Base-by-base conservation (phyloP, 208 protist species). In the Blastocrithidia nonstop region DNA sequence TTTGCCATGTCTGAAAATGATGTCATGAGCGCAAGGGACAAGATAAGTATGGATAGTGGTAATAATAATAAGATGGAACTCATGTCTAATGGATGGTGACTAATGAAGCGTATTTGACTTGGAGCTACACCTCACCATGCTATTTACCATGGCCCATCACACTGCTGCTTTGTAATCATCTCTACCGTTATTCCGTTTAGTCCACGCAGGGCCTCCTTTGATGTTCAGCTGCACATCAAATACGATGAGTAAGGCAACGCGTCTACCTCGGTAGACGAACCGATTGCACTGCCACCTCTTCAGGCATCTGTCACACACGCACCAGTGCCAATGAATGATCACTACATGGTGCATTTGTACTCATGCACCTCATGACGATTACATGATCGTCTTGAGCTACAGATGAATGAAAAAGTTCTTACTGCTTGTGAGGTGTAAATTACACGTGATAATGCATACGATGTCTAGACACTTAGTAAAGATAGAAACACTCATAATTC, bases 381-480 rank as follows among this genome's bases (percentile, higher is more conserved):
- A 39, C 58, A 48, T 6, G 75, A 76, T 52, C 60, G 42, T 23
- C 33, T 77, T 23, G 7, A 22, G 1, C 29, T 15, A 35, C 29
- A 35, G 11, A 28, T 42, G 8, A 93, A 93, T 48, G 84, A 93
- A 45, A 65, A 76, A 44, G 84, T 89, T 35, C 55, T 93, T 15
- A 52, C 61, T 7, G 63, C 68, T 1, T 65, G 69, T 35, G 57
- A 66, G 52, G 43, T 82, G 19, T 45, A 69, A 3, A 61, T 87
- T 19, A 55, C 61, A 15, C 64, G 65, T 1, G 68, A 87, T 45
- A 72, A 63, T 6, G 49, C 63, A 6, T 50, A 54, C 40, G 73
- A 82, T 35, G 52, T 43, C 1, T 17, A 20, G 17, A 13, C 15
- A 31, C 46, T 19, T 43, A 41, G 3, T n/a, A n/a, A n/a, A n/a